Percentiles rank a stretch among this genome's conserved stretches.
These are phyloP conservation scores for Gremmenia infestans DNA, from an alignment of 2,329 filamentous ascomycete genomes.

Conservation along the genomic window DNA sequence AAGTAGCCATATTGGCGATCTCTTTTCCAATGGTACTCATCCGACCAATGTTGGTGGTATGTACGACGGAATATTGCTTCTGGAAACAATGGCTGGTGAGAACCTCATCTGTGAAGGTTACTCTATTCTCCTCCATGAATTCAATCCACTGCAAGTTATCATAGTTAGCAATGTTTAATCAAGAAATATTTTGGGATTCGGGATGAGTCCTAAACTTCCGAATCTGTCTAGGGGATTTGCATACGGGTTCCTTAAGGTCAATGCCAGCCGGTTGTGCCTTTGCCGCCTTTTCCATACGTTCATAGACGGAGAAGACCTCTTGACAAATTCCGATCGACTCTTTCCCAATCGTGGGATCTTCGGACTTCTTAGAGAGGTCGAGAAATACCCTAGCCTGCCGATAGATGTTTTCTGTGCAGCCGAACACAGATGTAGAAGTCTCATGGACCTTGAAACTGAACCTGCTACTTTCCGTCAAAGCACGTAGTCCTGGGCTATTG, in stretches of 20 bases:
- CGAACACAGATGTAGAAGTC: slow-evolving; percentile 9
- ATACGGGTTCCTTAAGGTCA: no score
- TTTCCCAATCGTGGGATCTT: not conserved
- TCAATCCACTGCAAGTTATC: slow-evolving; percentile 8
- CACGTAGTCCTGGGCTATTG: not conserved
- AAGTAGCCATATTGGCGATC: slow-evolving; percentile 22
- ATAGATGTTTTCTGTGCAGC: slow-evolving; percentile 6
- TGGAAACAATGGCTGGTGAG: slow-evolving; percentile 12
- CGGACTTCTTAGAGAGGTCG: slow-evolving; percentile 6
- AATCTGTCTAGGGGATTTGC: no score
- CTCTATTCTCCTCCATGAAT: slow-evolving; percentile 16
- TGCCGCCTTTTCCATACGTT: not conserved
- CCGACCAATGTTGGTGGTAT: slow-evolving; percentile 10
- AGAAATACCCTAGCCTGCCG: slow-evolving; percentile 12
- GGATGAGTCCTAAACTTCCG: no score
- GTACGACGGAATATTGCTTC: slow-evolving; percentile 2
- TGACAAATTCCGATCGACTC: not conserved
- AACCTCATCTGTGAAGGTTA: slow-evolving; percentile 22
- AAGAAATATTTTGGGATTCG: no score
- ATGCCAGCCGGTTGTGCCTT: not conserved
- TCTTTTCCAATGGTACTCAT: slow-evolving; percentile 22
- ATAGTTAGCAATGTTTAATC: no score
- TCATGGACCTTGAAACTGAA: not conserved
- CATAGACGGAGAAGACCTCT: not conserved
- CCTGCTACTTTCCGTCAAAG: not conserved